Evolutionary conservation across 306 rosid genomes (phyloP).

Genomic region (Morella rubra): DNA sequence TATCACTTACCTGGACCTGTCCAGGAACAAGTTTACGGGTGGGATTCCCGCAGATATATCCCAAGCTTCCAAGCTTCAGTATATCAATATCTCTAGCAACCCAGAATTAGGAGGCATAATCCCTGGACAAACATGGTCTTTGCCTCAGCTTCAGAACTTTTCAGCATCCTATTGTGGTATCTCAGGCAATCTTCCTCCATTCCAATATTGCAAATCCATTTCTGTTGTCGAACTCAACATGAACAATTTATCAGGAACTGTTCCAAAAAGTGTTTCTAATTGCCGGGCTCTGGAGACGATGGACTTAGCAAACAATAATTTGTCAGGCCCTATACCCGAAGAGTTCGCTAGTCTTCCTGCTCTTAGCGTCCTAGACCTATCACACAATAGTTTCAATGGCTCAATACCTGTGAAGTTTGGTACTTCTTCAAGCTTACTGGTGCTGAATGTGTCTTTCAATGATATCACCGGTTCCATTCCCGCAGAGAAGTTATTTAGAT

Average conservation of each 20-base stretch:
- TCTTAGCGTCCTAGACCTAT: slow-evolving; percentile 61
- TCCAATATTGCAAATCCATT: slow-evolving; percentile 59
- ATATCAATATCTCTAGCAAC: slow-evolving; percentile 73
- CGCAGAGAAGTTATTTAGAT: slow-evolving; percentile 39
- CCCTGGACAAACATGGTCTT: slow-evolving; percentile 60
- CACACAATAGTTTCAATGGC: slow-evolving; percentile 67
- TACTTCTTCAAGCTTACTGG: slow-evolving; percentile 58
- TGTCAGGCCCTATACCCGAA: slow-evolving; percentile 77
- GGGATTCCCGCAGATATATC: slow-evolving; percentile 76
- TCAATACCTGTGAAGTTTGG: slow-evolving; percentile 66
- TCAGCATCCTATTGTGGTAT: slow-evolving; percentile 78
- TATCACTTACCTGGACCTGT: slow-evolving; percentile 71
- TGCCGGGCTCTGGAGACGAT: slow-evolving; percentile 60
- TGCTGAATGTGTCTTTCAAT: slow-evolving; percentile 86
- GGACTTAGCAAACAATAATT: slow-evolving; percentile 53
- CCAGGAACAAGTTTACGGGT: slow-evolving; percentile 64
- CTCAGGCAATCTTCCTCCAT: slow-evolving; percentile 58
- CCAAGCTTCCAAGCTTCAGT: slow-evolving; percentile 58
- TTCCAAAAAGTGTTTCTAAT: slow-evolving; percentile 55
- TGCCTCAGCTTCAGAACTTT: slow-evolving; percentile 64
- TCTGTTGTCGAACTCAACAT: slow-evolving; percentile 53
- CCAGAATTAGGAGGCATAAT: slow-evolving; percentile 53
- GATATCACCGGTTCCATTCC: slow-evolving; percentile 86
- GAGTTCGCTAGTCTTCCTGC: slow-evolving; percentile 65
- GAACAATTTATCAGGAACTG: slow-evolving; percentile 58